A percentile compares a stretch with the other conserved stretches of the same genome.
phyloP scores from a whole-genome alignment of 1,284 basidiomycete species.

The Ganoderma boninense region DNA sequence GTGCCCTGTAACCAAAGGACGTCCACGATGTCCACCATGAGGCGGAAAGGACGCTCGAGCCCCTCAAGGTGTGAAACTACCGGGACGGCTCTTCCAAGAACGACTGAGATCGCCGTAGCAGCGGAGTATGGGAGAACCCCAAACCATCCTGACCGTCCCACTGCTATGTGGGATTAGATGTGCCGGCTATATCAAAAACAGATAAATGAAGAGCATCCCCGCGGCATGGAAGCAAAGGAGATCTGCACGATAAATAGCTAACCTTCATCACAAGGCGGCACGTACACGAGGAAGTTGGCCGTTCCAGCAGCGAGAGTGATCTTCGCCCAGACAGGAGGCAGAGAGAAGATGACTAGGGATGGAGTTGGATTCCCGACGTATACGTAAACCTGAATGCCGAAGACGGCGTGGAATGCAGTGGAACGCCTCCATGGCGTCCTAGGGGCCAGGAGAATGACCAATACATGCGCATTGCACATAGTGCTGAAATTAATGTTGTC shows the following conservation, averaged over 20 bases:
- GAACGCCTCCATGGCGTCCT: conserved; percentile 61
- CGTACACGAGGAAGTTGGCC: conserved; percentile 59
- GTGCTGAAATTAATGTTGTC: conserved; percentile 37
- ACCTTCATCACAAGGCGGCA: conserved; percentile 10
- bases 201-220: conserved; percentile 65
- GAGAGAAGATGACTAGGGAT: conserved; percentile 61
- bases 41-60: conserved; percentile 64
- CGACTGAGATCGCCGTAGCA: conserved; percentile 56
- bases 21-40: conserved; percentile 66
- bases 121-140: conserved; percentile 53
- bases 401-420: conserved; percentile 57
- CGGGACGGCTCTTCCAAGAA: conserved; percentile 63
- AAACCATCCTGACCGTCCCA: conserved; percentile 64
- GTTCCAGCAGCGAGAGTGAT: conserved; percentile 56
- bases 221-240: conserved; percentile 59
- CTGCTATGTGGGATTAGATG: conserved; percentile 61
- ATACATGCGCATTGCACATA: not conserved
- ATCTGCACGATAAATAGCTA: conserved; percentile 1
- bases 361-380: conserved; percentile 67
- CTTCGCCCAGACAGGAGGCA: conserved; percentile 60
- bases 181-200: conserved; percentile 66
- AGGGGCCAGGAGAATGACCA: not conserved
- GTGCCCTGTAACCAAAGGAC: conserved; percentile 65
- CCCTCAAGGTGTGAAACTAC: conserved; percentile 64
- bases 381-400: conserved; percentile 61